Evolutionary conservation across 208 protist genomes (phyloP).

Genomic region (Trypanosoma caninum): DNA sequence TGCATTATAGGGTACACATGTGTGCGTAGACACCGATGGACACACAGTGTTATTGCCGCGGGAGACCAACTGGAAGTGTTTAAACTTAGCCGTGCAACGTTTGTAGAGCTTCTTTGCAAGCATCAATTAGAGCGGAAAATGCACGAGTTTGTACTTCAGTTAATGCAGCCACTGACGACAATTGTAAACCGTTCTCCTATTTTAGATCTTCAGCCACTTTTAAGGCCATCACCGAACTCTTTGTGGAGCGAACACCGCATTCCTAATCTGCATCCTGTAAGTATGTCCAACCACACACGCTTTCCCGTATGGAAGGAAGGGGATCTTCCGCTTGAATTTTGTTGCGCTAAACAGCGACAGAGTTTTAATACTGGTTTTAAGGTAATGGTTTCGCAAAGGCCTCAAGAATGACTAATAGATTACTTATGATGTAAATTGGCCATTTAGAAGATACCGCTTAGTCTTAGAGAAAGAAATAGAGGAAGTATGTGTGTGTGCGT

Average conservation of each 20-base stretch:
- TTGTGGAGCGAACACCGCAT: constrained; percentile 62
- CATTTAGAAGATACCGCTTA: no score
- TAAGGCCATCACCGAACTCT: constrained; percentile 62
- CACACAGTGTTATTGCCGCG: constrained; percentile 50
- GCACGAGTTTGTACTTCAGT: constrained; percentile 52
- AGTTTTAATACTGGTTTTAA: background rate
- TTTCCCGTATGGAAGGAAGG: constrained; percentile 74
- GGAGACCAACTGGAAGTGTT: constrained; percentile 72
- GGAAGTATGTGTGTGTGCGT: background rate
- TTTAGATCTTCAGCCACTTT: constrained; percentile 71
- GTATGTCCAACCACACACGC: constrained; percentile 22
- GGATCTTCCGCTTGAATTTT: constrained; percentile 42
- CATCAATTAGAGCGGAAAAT: constrained; percentile 48
- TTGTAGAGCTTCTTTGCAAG: constrained; percentile 59
- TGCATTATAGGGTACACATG: constrained; percentile 79
- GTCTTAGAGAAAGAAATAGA: background rate
- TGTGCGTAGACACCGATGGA: constrained; percentile 71
- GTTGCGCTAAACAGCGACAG: background rate
- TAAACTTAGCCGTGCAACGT: constrained; percentile 51
- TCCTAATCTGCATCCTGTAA: constrained; percentile 67
- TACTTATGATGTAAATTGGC: no score
- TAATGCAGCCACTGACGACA: constrained; percentile 63
- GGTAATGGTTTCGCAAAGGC: no score
- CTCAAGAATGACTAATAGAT: no score
- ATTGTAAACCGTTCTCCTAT: constrained; percentile 11